Conservation (phyloP, 352 stramenopile species). For the Pythium phragmiticola region DNA sequence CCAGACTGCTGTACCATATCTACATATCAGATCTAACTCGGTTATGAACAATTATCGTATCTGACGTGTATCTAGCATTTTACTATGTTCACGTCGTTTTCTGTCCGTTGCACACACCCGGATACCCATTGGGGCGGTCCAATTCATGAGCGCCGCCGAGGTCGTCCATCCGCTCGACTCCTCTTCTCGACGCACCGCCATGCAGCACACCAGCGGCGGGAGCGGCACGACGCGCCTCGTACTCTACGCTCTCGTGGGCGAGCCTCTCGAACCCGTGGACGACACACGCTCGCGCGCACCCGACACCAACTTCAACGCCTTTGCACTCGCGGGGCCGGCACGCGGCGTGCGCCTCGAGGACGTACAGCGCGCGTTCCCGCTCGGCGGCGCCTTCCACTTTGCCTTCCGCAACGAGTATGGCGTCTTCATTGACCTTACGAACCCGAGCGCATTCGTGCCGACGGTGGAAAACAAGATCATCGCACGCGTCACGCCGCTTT, state of each 20-base stretch:
- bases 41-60: neutral
- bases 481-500: constrained; percentile 56
- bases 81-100: neutral
- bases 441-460: constrained; percentile 62
- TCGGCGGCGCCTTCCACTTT: constrained; percentile 71
- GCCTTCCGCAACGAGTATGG: constrained; percentile 71
- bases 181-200: constrained; percentile 9
- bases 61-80: neutral
- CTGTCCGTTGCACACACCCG: constrained; percentile 4
- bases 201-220: constrained; percentile 1
- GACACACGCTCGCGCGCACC: constrained; percentile 40
- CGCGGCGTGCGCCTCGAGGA: constrained; percentile 46
- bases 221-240: constrained; percentile 33
- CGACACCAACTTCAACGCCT: constrained; percentile 78
- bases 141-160: constrained; percentile 26
- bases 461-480: constrained; percentile 70
- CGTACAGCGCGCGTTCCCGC: constrained; percentile 68
- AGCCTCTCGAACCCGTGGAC: constrained; percentile 52
- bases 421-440: constrained; percentile 68
- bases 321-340: constrained; percentile 32
- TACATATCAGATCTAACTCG: neutral
- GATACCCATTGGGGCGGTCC: neutral
- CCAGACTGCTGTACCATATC: neutral
- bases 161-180: constrained; percentile 27
- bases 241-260: constrained; percentile 68